Base-by-base conservation (phyloP, 768 basidiomycete genomes). In the Pholiota molesta region DNA sequence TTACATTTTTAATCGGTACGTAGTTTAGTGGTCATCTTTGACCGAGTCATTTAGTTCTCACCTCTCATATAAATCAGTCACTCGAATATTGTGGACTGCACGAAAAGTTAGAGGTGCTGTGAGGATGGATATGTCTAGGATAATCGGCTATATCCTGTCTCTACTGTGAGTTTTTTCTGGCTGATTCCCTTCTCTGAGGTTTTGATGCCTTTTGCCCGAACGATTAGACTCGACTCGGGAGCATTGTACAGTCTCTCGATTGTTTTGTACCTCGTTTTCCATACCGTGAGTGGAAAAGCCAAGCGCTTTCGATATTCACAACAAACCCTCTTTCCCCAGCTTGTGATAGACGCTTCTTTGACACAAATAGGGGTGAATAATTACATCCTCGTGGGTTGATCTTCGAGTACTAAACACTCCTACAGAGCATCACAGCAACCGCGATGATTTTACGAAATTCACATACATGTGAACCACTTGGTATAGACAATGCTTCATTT, bases 301-400 rank as follows among this genome's bases (percentile, higher is more conserved):
- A 49, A 49, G 23, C 47, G 59, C 17, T 52, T 10, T 51, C 26
- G 23, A 37, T 28, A 45, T 47, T 45, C 28, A 55, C 54, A 6
- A 33, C 8, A 37, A 13, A 44, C n/a, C 23, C 19, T 54, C 40
- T 54, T 52, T 44, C 51, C 8, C 26, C 13, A 71, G 70, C 63
- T 71, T 45, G 68, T 71, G 17, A 53, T 71, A 21, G 63, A 64
- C 40, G 67, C 66, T 31, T 65, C 62, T 55, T 55, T 71, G 26
- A 71, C 70, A 31, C 70, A 71, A 53, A 67, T 69, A 59, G 67
- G 64, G 59, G 68, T 67, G 58, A 68, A 66, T 63, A 40, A 35
- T 52, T 51, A 14, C 10, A 33, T 47, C 13, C 26, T 9, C 39
- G 40, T 55, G 55, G 42, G 17, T 52, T 17, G 35, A 47, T 17